Base-by-base conservation (phyloP, 2,329 filamentous ascomycete genomes). In the Cordyceps farinosa region DNA sequence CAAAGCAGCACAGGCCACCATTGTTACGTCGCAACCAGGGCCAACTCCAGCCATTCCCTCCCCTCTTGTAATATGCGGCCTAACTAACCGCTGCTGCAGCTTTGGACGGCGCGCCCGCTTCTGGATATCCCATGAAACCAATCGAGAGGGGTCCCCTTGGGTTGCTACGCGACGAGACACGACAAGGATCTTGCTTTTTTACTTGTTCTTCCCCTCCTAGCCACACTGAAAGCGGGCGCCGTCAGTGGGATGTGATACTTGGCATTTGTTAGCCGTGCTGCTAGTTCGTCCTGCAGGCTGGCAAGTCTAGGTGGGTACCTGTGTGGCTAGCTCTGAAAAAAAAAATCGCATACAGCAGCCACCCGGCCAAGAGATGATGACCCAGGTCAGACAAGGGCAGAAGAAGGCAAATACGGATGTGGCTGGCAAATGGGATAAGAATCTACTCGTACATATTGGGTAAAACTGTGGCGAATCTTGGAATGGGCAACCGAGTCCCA, bases 1-100 rank as follows among this genome's bases (percentile, higher is more conserved):
- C 22, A 22, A 22, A 22, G 22, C 22, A 22, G 59, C 59, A 61
- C 59, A 61, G 59, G 50, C 59, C 59, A 61, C 34, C 47, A 53
- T 47, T 22, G 22, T 22, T 54, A 61, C 59, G 51, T 55, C 40
- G 50, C 34, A 48, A 22, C 29, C 34, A 58, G 55, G 22, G 22
- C 22, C 22, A 22, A 22, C 22, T 22, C 22, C 22, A 22, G 22
- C 22, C 22, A 22, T 22, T 22, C 22, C 22, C 22, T 22, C 22
- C 22, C 22, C 22, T 22, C 22, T 22, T 22, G 22, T 22, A 22
- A 22, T 22, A 51, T 50, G 58, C 38, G 27, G 55, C 56, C 44
- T 59, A 40, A 40, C 22, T 22, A 22, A 22, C 22, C 22, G 22
- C 22, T 22, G 38, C 36, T 44, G 34, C 22, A 30, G 9, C 9